Percentiles rank a stretch among this genome's conserved stretches.
phyloP scores from a whole-genome alignment of 805 yeast species.

The Nakazawaea anatomiae region DNA sequence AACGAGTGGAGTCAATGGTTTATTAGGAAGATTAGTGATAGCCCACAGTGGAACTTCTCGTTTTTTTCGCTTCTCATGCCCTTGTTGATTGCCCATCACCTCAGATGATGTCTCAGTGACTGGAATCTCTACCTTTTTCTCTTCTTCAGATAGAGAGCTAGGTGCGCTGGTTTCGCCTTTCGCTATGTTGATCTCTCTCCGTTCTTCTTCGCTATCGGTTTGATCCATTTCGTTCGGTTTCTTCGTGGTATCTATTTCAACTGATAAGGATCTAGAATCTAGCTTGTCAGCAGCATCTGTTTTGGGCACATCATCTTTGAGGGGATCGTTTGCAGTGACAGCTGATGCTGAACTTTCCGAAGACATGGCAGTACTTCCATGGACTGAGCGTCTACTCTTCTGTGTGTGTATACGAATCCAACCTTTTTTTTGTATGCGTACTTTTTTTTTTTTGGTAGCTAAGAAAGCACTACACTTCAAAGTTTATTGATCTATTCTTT shows the following conservation, averaged over 20 bases:
- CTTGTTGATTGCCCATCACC: not conserved
- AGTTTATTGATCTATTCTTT: not conserved
- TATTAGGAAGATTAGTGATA: not conserved
- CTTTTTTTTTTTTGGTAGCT: no score
- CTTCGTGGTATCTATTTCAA: no score
- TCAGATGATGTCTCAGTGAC: no score
- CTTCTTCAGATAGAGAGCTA: not conserved
- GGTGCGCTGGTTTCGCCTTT: no score
- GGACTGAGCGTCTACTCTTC: not conserved
- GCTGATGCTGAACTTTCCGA: not conserved
- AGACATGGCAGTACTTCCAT: not conserved
- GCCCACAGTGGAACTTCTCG: conserved; percentile 2
- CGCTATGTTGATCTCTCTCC: no score
- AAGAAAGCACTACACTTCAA: no score
- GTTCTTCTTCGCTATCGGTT: no score
- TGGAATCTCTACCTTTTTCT: not conserved
- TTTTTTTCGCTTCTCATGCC: not conserved
- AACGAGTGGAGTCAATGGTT: not conserved
- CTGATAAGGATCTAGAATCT: no score
- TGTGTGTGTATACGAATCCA: not conserved
- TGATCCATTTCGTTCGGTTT: no score
- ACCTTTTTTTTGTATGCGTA: not conserved
- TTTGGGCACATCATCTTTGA: no score
- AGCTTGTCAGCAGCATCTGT: no score
- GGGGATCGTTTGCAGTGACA: no score